Evolutionary conservation across 1,284 basidiomycete genomes (phyloP).

Genomic region (Fomitopsis pinicola): DNA sequence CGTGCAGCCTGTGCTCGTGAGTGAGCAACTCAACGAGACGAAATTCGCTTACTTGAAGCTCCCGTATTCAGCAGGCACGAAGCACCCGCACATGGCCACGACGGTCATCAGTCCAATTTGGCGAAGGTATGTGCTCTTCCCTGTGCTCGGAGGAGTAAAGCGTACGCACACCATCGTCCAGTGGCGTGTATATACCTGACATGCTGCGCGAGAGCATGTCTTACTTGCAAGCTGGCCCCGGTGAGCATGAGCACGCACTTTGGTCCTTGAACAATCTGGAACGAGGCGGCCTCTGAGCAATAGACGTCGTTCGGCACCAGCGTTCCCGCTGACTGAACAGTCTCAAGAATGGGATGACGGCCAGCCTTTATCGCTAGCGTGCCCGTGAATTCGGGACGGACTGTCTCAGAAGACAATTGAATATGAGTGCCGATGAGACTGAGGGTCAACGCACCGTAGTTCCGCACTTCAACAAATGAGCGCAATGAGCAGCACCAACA

Average conservation of each 20-base stretch:
- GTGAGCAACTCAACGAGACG: neutral
- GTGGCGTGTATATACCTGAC: slow-evolving; percentile 51
- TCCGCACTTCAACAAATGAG: slow-evolving; percentile 46
- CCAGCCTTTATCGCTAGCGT: slow-evolving; percentile 85
- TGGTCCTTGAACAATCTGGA: slow-evolving; percentile 87
- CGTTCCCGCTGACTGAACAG: slow-evolving; percentile 59
- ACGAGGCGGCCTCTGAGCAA: slow-evolving; percentile 74
- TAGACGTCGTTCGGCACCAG: slow-evolving; percentile 87
- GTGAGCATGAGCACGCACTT: slow-evolving; percentile 51
- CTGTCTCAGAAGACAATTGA: slow-evolving; percentile 34
- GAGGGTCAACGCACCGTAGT: slow-evolving; percentile 50
- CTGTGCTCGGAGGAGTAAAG: slow-evolving; percentile 28
- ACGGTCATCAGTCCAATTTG: slow-evolving; percentile 83
- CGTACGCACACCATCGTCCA: too few species aligned
- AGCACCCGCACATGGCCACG: slow-evolving; percentile 88
- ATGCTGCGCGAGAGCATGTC: slow-evolving; percentile 75
- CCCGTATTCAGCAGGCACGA: slow-evolving; percentile 88
- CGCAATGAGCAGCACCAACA: neutral
- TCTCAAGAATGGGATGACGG: slow-evolving; percentile 83
- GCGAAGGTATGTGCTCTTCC: slow-evolving; percentile 90
- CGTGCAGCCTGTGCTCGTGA: slow-evolving; percentile 55
- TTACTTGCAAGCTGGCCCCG: slow-evolving; percentile 79
- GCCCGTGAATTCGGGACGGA: slow-evolving; percentile 83
- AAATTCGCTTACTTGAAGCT: slow-evolving; percentile 57
- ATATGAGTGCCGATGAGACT: neutral